phyloP scores from a whole-genome alignment of 257 asterid genomes.

The Primulina huaijiensis region DNA sequence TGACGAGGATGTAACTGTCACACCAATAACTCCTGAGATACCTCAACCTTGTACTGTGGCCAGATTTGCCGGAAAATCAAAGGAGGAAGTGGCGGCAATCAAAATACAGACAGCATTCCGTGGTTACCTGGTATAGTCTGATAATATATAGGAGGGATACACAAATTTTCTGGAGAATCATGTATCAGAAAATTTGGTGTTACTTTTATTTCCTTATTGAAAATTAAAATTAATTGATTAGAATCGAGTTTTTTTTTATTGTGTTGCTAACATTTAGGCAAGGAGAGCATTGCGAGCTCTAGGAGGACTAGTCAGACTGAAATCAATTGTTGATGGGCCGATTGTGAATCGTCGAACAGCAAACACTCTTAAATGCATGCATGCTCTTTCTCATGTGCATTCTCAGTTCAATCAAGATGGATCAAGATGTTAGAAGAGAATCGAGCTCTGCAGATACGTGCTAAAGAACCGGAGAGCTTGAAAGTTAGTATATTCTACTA shows the following conservation, averaged over 20 bases:
- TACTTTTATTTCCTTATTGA: not conserved
- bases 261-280: slow-evolving; percentile 37
- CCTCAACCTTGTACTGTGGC: slow-evolving; percentile 11
- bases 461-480: slow-evolving; percentile 73
- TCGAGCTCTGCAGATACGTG: slow-evolving; percentile 81
- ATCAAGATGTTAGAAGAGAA: slow-evolving; percentile 86
- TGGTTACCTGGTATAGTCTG: slow-evolving; percentile 61
- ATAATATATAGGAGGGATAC: not conserved
- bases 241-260: not conserved
- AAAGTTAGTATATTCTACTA: slow-evolving; percentile 48
- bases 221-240: too few relatives aligned
- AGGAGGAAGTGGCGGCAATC: slow-evolving; percentile 80
- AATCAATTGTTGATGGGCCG: slow-evolving; percentile 79
- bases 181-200: too few relatives aligned
- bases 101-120: slow-evolving; percentile 89
- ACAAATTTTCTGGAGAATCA: too few relatives aligned
- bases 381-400: slow-evolving; percentile 75
- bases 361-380: slow-evolving; percentile 82
- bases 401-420: slow-evolving; percentile 80
- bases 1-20: slow-evolving; percentile 46
- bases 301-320: slow-evolving; percentile 84
- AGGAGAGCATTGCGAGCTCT: slow-evolving; percentile 82
- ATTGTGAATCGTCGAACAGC: slow-evolving; percentile 80
- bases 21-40: not conserved
- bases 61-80: slow-evolving; percentile 55